These are phyloP conservation scores for Lactarius psammicola DNA, from an alignment of 768 basidiomycete species.

Conservation along the genomic window DNA sequence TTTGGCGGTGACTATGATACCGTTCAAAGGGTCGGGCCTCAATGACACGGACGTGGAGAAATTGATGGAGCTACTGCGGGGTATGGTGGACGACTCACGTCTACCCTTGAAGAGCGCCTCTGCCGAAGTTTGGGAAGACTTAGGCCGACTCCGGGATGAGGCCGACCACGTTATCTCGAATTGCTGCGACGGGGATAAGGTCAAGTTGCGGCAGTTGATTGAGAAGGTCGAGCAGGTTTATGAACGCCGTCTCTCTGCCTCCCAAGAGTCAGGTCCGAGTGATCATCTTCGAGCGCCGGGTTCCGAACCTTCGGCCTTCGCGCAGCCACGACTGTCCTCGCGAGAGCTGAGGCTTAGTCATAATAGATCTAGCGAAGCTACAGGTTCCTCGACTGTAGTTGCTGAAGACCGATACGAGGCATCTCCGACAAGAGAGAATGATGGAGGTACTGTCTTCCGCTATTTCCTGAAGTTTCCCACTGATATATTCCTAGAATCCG, in stretches of 20 bases:
- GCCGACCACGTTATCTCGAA: too few species aligned
- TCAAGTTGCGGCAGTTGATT: background rate
- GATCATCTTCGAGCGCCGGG: background rate
- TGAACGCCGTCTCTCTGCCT: background rate
- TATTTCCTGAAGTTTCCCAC: too few species aligned
- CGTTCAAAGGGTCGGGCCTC: background rate
- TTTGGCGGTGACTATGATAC: background rate
- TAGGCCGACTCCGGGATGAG: background rate
- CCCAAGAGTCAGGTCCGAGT: background rate
- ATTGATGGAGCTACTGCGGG: background rate
- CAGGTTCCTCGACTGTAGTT: background rate
- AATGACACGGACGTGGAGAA: background rate
- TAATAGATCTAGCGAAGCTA: background rate
- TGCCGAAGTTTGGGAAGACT: background rate
- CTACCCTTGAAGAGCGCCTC: conserved; percentile 1
- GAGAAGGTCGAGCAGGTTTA: background rate
- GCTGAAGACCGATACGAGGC: background rate
- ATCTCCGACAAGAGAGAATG: background rate
- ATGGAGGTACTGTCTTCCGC: background rate
- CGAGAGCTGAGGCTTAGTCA: background rate
- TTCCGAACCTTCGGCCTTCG: background rate
- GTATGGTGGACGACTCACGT: background rate
- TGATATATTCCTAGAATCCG: too few species aligned
- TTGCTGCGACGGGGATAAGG: background rate
- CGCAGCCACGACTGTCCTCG: background rate